Evolutionary conservation across 2,329 filamentous ascomycete species (phyloP), one percentile per base, ranked within the genome.

Genomic region (Trichophaea hybrida): DNA sequence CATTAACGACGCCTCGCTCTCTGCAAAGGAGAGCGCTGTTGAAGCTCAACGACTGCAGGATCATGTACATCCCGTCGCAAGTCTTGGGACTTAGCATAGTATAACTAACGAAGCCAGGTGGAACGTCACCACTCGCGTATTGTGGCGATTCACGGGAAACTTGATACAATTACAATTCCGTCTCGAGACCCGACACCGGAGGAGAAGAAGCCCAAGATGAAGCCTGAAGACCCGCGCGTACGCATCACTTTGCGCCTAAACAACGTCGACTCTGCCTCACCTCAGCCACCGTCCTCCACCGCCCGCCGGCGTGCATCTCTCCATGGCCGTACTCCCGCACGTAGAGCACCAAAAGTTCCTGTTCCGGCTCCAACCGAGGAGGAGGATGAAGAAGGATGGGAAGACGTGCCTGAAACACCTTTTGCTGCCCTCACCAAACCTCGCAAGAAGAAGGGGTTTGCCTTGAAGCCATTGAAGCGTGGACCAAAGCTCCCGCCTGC

Each of bases 11-110:
- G 78, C 78, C 13, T 70, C 83, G 58, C 76, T 74, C 66, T 77
- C 80, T 56, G 78, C 82, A 57, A 73, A 77, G 33, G 81, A 78
- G 62, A 75, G 81, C 6, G 78, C 81, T 62, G 80, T 80, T 59
- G 82, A 85, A 70, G 80, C 82, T 2, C 71, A 75, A 63, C 79
- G 81, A 66, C 82, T 85, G 77, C 74, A 77, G 4, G 80, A 84
- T 60, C 84, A 80, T 63, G 78, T 65, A 35, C 15, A 15, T 24
- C 15, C 34, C 37, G 8, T 53, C n/a, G 17, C 17, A 31, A 8
- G 4, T 15, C 37, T 10, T 34, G 31, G 12, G 15, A 33, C 33
- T 32, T 33, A 15, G 33, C 32, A 15, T 53, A 17, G 7, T 31
- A 34, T 34, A 15, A 3, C 61, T 65, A 51, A 65, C 40, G 50